Evolutionary conservation across 768 basidiomycete genomes (phyloP).

Genomic region (Thelephora aurantiotincta): DNA sequence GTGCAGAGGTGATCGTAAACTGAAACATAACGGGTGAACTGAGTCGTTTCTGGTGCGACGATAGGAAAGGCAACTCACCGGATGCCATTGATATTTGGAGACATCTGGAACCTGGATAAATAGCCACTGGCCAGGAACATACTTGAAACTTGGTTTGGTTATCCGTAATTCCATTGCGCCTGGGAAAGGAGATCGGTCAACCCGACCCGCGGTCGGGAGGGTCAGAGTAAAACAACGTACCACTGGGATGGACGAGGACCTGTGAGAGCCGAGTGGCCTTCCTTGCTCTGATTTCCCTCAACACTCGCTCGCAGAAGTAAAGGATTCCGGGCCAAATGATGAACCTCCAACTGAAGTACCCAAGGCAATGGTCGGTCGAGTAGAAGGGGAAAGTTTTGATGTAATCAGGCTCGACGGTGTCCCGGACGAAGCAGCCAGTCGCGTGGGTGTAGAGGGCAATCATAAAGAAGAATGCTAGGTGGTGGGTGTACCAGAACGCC

Average conservation of each 20-base stretch:
- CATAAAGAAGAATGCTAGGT: conserved; percentile 91
- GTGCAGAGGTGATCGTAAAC: conserved; percentile 94
- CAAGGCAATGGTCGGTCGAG: conserved; percentile 74
- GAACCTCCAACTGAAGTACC: conserved; percentile 85
- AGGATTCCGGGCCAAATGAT: conserved; percentile 85
- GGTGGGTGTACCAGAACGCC: conserved; percentile 95
- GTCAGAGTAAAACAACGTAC: conserved; percentile 23
- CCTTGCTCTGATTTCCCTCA: conserved; percentile 70
- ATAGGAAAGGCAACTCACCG: conserved; percentile 40
- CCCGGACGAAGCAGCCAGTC: conserved; percentile 91
- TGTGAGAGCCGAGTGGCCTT: conserved; percentile 68
- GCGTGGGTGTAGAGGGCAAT: conserved; percentile 82
- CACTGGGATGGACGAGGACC: conserved; percentile 82
- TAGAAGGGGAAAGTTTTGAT: conserved; percentile 74
- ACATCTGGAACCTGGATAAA: conserved; percentile 83
- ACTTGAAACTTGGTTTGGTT: conserved; percentile 82
- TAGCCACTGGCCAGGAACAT: conserved; percentile 85
- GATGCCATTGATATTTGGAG: conserved; percentile 83
- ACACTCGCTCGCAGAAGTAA: conserved; percentile 81
- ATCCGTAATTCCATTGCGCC: conserved; percentile 92
- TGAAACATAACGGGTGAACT: conserved; percentile 16
- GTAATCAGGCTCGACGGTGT: conserved; percentile 60
- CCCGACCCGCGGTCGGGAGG: background rate
- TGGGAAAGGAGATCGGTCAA: conserved; percentile 10
- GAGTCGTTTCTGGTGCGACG: background rate